Evolutionary conservation across 23 red algal genomes (phyloP).

Genomic region (Gracilaria domingensis): DNA sequence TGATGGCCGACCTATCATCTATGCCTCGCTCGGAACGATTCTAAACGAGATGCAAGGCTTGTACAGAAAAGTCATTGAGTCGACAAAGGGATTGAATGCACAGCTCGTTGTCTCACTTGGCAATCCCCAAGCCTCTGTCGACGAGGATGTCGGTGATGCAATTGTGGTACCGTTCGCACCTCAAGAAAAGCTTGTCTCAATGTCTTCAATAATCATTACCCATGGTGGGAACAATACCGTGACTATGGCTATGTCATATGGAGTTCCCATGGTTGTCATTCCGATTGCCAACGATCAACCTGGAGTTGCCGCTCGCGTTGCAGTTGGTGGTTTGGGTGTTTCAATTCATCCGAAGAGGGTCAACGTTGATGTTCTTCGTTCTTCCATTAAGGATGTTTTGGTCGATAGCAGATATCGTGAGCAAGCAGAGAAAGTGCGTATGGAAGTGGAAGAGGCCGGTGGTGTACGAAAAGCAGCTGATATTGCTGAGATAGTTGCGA

Average conservation of each 20-base stretch:
- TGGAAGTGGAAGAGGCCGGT: slow-evolving; percentile 6
- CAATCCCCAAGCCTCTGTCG: background rate
- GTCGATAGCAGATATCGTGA: slow-evolving; percentile 3
- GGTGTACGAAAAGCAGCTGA: slow-evolving; percentile 3
- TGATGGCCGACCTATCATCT: slow-evolving; percentile 7
- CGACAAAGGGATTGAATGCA: background rate
- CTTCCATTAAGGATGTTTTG: background rate
- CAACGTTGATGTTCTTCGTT: background rate
- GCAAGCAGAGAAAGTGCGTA: background rate
- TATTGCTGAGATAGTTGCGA: slow-evolving; percentile 2
- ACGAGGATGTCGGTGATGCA: background rate
- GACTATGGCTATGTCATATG: slow-evolving; percentile 5
- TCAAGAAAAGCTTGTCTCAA: slow-evolving; percentile 16
- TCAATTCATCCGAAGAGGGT: background rate
- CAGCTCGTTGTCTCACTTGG: slow-evolving; percentile 14
- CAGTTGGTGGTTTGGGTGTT: background rate
- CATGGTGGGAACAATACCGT: slow-evolving; percentile 17
- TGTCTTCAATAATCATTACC: background rate
- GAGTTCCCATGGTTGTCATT: slow-evolving; percentile 14
- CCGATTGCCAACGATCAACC: slow-evolving; percentile 6
- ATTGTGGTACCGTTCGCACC: slow-evolving; percentile 17
- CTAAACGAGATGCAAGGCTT: background rate
- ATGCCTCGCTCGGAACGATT: background rate
- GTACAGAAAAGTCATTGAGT: background rate
- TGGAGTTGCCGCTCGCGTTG: background rate